Base-by-base conservation (phyloP, 2,329 filamentous ascomycete species). In the Phoma sp. region DNA sequence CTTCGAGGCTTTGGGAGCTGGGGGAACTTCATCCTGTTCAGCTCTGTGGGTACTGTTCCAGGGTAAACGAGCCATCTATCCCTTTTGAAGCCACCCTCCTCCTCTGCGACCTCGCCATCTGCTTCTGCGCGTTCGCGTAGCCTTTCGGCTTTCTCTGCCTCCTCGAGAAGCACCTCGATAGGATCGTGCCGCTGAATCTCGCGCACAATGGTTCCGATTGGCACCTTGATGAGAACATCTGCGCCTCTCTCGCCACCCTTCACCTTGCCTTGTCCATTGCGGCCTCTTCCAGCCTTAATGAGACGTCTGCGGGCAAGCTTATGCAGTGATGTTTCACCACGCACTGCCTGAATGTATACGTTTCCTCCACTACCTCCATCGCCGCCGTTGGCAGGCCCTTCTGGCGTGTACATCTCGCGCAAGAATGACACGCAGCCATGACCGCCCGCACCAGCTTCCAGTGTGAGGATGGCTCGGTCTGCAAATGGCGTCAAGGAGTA, bases 401-500 rank as follows among this genome's bases (percentile, higher is more conserved):
- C 88, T 37, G 88, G 85, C 25, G 97, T 82, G 75, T 90, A 98
- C 59, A 93, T 93, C 68, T 99, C 95, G 17, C 93, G 88, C 36
- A 96, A 79, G 72, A 98, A 99, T 0, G 95, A 95, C 43, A 98
- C 91, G 71, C 95, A 99, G 59, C 95, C 95, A 69, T 95, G 88
- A 7, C 95, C 95, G 21, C 95, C 95, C 2, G 81, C 78, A 7
- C 95, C 95, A 15, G 93, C 90, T 64, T 89, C 84, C 3, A 98
- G 76, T 0, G 85, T 90, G 23, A 98, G 76, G 7, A 85, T 85
- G 49, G 93, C 93, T 72, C 91, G 89, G 77, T 99, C 95, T 50
- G 91, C 88, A 70, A 99, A 99, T 37, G 88, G 89, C 4, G 91
- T 86, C 26, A 87, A 81, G 14, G 90, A 84, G 76, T 96, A 98